A percentile compares a stretch with the other conserved stretches of the same genome.
phyloP scores from a whole-genome alignment of 129 eudicot genomes.

The Artemisia argyi region DNA sequence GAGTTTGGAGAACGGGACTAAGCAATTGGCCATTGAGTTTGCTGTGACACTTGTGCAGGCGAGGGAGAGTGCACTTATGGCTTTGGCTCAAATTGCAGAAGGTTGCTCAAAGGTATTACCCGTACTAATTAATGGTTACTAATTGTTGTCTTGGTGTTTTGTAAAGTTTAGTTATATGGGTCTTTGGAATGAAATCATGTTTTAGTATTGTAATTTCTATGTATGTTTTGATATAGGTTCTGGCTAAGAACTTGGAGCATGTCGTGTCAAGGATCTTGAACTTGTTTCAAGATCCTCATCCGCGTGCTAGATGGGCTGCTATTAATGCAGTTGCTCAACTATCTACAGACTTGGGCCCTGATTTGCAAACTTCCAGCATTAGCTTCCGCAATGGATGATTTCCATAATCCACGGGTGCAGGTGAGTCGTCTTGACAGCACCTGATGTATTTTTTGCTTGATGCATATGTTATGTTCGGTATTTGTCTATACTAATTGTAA shows the following conservation, averaged over 20 bases:
- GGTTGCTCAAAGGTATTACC: slow-evolving; percentile 76
- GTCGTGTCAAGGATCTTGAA: no score
- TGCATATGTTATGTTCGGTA: background rate
- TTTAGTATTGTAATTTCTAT: background rate
- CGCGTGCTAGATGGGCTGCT: no score
- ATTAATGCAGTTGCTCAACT: no score
- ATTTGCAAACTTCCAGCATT: slow-evolving; percentile 91
- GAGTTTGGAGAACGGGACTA: slow-evolving; percentile 72
- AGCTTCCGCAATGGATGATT: slow-evolving; percentile 88
- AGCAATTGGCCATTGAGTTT: slow-evolving; percentile 74
- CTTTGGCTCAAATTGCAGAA: slow-evolving; percentile 77
- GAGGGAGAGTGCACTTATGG: slow-evolving; percentile 68
- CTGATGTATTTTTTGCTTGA: background rate
- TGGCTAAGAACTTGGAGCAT: no score
- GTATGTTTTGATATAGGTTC: slow-evolving; percentile 31
- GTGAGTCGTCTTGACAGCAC: slow-evolving; percentile 42
- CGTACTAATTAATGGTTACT: background rate
- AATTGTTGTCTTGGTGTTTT: background rate
- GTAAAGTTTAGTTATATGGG: background rate
- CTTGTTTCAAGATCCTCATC: no score
- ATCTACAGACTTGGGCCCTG: slow-evolving; percentile 97
- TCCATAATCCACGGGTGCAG: slow-evolving; percentile 94
- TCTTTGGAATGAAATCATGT: background rate
- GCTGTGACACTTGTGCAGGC: slow-evolving; percentile 78
- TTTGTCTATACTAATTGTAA: background rate